Evolutionary conservation across 2,329 filamentous ascomycete genomes (phyloP).

Genomic region (Didymella exigua): DNA sequence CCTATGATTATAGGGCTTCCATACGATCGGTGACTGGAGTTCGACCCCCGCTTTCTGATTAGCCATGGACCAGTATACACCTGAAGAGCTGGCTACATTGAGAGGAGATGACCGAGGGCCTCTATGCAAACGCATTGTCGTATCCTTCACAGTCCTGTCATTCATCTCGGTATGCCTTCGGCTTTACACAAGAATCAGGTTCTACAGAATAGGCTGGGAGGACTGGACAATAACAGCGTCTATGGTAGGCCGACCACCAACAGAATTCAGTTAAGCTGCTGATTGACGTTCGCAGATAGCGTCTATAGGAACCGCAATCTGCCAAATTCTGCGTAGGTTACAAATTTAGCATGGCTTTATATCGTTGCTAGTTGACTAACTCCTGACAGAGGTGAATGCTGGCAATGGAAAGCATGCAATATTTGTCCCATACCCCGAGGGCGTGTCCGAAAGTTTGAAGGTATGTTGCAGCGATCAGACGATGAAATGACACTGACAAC

Average conservation of each 20-base stretch:
- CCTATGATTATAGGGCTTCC: not conserved
- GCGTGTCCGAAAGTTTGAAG: slow-evolving; percentile 18
- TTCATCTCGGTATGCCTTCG: slow-evolving; percentile 30
- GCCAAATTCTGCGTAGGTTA: slow-evolving; percentile 28
- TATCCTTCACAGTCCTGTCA: slow-evolving; percentile 28
- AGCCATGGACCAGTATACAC: slow-evolving; percentile 23
- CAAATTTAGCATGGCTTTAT: not conserved
- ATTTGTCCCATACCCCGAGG: slow-evolving; percentile 24
- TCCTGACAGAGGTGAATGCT: slow-evolving; percentile 20
- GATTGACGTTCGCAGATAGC: slow-evolving; percentile 11
- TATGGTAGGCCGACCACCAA: slow-evolving; percentile 17
- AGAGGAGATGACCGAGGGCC: slow-evolving; percentile 26
- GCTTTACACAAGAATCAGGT: slow-evolving; percentile 27
- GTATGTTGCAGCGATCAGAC: slow-evolving; percentile 8
- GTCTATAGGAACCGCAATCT: slow-evolving; percentile 17
- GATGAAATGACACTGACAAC: slow-evolving; percentile 2
- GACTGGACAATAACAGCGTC: slow-evolving; percentile 30
- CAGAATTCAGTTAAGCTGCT: not conserved
- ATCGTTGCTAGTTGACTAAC: not conserved
- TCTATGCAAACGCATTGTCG: slow-evolving; percentile 20
- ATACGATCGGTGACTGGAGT: not conserved
- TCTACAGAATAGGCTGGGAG: slow-evolving; percentile 27
- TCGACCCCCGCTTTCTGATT: not conserved
- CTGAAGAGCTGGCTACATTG: slow-evolving; percentile 25
- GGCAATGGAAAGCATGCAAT: slow-evolving; percentile 34